These are phyloP conservation scores for Citrullus amarus DNA, from an alignment of 306 rosid species.

Conservation along the genomic window DNA sequence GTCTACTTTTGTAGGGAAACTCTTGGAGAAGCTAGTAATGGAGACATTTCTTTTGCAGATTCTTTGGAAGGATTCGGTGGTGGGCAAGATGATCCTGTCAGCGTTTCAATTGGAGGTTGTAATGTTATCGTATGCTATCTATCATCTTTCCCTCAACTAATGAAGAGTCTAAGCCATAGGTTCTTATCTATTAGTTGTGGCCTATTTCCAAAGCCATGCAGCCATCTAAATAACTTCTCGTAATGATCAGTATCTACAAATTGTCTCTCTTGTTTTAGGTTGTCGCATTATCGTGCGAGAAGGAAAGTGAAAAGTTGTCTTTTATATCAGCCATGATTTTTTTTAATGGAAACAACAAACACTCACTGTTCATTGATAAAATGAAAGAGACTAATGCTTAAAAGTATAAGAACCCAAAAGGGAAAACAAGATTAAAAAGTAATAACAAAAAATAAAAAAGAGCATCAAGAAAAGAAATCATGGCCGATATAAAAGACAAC, in stretches of 20 bases:
- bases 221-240: not conserved
- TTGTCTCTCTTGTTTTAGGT: not conserved
- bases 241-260: not conserved
- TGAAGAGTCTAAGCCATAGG: not conserved
- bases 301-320: not conserved
- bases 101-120: conserved; percentile 94
- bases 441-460: too few relatives aligned
- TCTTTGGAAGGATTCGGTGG: conserved; percentile 81
- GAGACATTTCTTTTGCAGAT: conserved; percentile 72
- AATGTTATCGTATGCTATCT: conserved; percentile 12
- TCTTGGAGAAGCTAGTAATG: conserved; percentile 73
- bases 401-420: too few relatives aligned
- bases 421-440: too few relatives aligned
- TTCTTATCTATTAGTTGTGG: not conserved
- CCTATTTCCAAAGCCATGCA: not conserved
- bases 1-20: conserved; percentile 44
- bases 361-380: too few relatives aligned
- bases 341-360: too few relatives aligned
- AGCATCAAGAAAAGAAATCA: too few relatives aligned
- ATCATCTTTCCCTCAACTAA: conserved; percentile 10
- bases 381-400: too few relatives aligned
- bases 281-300: not conserved
- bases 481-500: too few relatives aligned
- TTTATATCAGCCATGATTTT: too few relatives aligned
- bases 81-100: conserved; percentile 86